These are phyloP conservation scores for Diaporthe citri DNA, from an alignment of 2,329 filamentous ascomycete species.

Conservation along the genomic window DNA sequence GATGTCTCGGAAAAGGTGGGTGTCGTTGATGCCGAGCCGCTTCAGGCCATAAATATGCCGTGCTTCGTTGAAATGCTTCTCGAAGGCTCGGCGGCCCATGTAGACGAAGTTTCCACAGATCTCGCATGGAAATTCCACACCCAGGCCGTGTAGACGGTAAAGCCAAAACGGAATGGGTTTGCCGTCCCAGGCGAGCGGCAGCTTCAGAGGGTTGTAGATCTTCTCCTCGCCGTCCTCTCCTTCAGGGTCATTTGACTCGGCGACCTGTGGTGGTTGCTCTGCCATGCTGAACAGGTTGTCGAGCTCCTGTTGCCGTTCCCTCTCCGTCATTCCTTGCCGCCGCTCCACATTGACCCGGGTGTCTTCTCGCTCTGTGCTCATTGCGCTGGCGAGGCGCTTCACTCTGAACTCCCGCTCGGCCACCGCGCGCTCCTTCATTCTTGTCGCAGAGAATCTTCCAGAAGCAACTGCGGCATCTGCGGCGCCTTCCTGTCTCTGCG, in stretches of 20 bases:
- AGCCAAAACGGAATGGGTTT: slow-evolving; percentile 99
- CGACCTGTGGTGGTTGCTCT: slow-evolving; percentile 59
- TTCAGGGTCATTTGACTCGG: slow-evolving; percentile 73
- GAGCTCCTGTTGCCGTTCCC: slow-evolving; percentile 92
- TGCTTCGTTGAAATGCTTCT: slow-evolving; percentile 98
- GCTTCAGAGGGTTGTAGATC: slow-evolving; percentile 96
- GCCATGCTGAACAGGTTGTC: slow-evolving; percentile 80
- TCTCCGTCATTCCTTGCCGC: slow-evolving; percentile 96
- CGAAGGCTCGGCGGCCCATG: slow-evolving; percentile 94
- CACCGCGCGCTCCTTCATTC: slow-evolving; percentile 84
- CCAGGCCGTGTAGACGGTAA: slow-evolving; percentile 95
- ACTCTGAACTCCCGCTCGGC: slow-evolving; percentile 90
- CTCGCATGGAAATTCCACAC: slow-evolving; percentile 95
- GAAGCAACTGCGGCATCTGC: slow-evolving; percentile 43
- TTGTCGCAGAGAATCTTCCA: slow-evolving; percentile 41
- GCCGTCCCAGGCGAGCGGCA: slow-evolving; percentile 96
- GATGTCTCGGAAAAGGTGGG: slow-evolving; percentile 92
- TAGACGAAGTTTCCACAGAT: slow-evolving; percentile 99
- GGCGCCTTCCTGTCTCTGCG: slow-evolving; percentile 58
- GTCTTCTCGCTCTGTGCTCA: slow-evolving; percentile 89
- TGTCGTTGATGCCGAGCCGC: slow-evolving; percentile 93
- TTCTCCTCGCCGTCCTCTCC: slow-evolving; percentile 85
- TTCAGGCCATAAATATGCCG: slow-evolving; percentile 94
- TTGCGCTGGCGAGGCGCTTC: slow-evolving; percentile 81
- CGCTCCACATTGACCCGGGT: slow-evolving; percentile 96